Base-by-base conservation (phyloP, 2,329 filamentous ascomycete genomes). In the Paracamarosporium sp. region DNA sequence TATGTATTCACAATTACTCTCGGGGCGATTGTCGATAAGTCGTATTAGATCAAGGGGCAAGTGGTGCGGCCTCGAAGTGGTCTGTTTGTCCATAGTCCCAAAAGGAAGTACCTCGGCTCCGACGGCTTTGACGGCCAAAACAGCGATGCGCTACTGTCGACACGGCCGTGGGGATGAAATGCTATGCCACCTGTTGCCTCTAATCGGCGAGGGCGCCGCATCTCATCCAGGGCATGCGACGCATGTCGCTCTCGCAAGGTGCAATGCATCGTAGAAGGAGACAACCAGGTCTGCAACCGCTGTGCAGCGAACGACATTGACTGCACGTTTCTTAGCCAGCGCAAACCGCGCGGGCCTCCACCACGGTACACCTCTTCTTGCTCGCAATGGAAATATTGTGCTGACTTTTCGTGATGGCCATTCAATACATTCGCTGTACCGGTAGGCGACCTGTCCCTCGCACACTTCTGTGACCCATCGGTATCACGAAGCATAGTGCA, bases 191-290 rank as follows among this genome's bases (percentile, higher is more conserved):
- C 56, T 46, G 48, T 60, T 48, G 45, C 47, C 33, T 62, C 61
- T 35, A 35, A 12, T 13, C 54, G 61, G 12, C 30, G 43, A 22
- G 59, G 59, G 13, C 53, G 57, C 31, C 51, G 57, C 12, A 64
- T 64, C 28, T 52, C 59, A 7, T 61, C 62, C 20, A 64, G 57
- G 56, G 59, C 62, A 52, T 64, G 62, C 55, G 59, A 61, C 28
- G 30, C 22, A 3, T 64, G 62, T 45, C 56, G 62, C 11, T 40
- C 54, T n/a, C 57, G 60, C 20, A 62, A 61, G 30, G 55, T 64
- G 3, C 57, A 62, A 46, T 64, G 57, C 38, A 47, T 50, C 22
- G 55, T 62, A 36, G 62, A 60, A 3, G 56, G 38, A 6, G 55
- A 64, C 17, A 54, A 28, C 27, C 22, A 53, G 2, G 28, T 50